Base-by-base conservation (phyloP, 306 rosid genomes). In the Dicorynia guianensis region DNA sequence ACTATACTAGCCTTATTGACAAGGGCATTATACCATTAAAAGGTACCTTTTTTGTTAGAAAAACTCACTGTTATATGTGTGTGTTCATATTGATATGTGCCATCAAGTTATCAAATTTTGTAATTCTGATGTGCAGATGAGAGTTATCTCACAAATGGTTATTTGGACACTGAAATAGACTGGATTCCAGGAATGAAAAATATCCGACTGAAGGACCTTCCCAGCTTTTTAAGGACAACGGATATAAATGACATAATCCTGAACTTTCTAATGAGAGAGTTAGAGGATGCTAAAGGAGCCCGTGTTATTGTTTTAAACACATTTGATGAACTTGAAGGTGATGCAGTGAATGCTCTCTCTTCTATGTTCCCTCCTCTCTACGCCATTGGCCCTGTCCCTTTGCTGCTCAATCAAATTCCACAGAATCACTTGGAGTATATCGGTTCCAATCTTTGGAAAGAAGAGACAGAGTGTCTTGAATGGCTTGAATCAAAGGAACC, bases 381-480 rank as follows among this genome's bases (percentile, higher is more conserved):
- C 42, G 8, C 42, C 8, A 38, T 38, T 7, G 8, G 7, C 42
- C 42, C 42, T 38, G 42, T 38, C 4, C 3, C 42, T 38, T 38
- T 7, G 8, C 8, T 38, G 0, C 42, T 38, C 42, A 38, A 77
- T 46, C 81, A 77, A 11, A 57, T 40, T 60, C 60, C 63, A n/a
- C 43, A 69, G 3, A 17, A 77, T 2, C 58, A 46, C 14, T 55
- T 50, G 39, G 42, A 1, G 17, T 48, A 47, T 42, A 0, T 81
- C 5, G 79, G 42, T 10, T 64, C 74, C 6, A 81, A 66, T 76
- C 79, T 81, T 35, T 81, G 85, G 85, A 58, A 71, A 15, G 85
- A 81, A 71, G 79, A 81, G 11, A 14, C 73, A 0, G 49, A 33
- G 11, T 81, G 82, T 61, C 79, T 71, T 15, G 52, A 81, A 3